These are phyloP conservation scores for Physcomitrellopsis africana DNA, from an alignment of 225 moss, liverwort and hornwort species.

Conservation along the genomic window DNA sequence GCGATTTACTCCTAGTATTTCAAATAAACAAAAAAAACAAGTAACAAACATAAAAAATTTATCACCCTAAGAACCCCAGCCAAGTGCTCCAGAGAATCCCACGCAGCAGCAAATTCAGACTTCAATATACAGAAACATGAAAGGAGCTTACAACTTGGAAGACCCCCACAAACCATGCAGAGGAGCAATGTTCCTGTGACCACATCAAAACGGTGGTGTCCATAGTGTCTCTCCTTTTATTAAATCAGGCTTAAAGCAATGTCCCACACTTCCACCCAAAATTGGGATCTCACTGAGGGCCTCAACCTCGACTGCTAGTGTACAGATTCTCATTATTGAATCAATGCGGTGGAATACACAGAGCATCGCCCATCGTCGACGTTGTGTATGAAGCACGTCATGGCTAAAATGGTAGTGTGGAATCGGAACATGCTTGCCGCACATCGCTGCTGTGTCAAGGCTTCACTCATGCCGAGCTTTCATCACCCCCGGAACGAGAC, in stretches of 20 bases:
- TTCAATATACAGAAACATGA: no score
- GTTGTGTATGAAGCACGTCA: slow-evolving; percentile 48
- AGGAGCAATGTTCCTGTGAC: no score
- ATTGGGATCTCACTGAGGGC: background rate
- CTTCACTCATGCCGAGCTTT: slow-evolving; percentile 31
- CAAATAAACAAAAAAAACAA: no score
- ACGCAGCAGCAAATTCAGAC: no score
- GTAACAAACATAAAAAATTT: no score
- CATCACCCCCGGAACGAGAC: slow-evolving; percentile 33
- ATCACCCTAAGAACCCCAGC: no score
- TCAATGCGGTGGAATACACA: slow-evolving; percentile 18
- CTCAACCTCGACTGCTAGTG: background rate
- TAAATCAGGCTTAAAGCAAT: background rate
- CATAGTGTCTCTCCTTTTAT: no score
- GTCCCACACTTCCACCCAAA: slow-evolving; percentile 5
- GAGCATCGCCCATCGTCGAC: slow-evolving; percentile 18
- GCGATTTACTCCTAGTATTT: no score
- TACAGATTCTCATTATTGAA: slow-evolving; percentile 38
- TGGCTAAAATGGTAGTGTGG: slow-evolving; percentile 28
- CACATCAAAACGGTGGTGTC: no score
- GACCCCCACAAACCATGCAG: no score
- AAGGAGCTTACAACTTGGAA: no score
- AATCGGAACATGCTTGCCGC: slow-evolving; percentile 60
- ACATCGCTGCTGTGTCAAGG: slow-evolving; percentile 42
- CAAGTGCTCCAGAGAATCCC: no score